Evolutionary conservation across 306 rosid species (phyloP).

Genomic region (Cicer judaicum): DNA sequence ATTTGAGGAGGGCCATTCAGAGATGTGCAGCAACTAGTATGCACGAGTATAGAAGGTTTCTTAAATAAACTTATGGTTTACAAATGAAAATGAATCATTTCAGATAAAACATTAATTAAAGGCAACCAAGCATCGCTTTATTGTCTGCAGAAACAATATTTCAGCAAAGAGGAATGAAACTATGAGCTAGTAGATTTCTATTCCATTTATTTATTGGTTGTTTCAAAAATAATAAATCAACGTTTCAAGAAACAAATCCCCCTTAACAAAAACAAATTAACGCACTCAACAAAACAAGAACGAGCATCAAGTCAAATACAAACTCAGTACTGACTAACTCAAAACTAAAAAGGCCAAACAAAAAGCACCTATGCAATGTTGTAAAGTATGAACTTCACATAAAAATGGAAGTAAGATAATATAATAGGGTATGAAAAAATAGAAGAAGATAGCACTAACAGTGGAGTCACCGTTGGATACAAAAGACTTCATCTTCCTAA

Average conservation of each 20-base stretch:
- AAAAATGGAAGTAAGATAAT: not conserved
- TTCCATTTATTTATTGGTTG: not conserved
- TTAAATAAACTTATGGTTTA: constrained; percentile 8
- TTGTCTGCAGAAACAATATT: not conserved
- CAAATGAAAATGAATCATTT: not conserved
- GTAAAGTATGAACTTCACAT: constrained; percentile 1
- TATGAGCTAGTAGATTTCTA: not conserved
- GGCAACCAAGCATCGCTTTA: not conserved
- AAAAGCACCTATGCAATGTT: not conserved
- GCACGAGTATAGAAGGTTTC: not conserved
- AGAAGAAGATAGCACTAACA: constrained; percentile 53
- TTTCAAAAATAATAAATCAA: not conserved
- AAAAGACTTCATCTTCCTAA: constrained; percentile 61
- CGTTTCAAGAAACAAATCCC: not conserved
- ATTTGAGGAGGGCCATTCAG: not conserved
- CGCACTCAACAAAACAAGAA: not conserved
- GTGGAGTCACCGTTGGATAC: constrained; percentile 44
- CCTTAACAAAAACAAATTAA: constrained; percentile 14
- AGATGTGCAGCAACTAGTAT: not conserved
- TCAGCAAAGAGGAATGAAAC: constrained; percentile 7
- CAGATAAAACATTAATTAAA: not conserved
- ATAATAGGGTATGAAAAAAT: not conserved
- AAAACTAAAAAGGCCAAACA: not conserved
- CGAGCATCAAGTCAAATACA: not conserved
- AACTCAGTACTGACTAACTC: not conserved